Percentiles rank a stretch among this genome's conserved stretches.
Conservation (phyloP, 768 basidiomycete genomes). For the Psilocybe cyanescens region DNA sequence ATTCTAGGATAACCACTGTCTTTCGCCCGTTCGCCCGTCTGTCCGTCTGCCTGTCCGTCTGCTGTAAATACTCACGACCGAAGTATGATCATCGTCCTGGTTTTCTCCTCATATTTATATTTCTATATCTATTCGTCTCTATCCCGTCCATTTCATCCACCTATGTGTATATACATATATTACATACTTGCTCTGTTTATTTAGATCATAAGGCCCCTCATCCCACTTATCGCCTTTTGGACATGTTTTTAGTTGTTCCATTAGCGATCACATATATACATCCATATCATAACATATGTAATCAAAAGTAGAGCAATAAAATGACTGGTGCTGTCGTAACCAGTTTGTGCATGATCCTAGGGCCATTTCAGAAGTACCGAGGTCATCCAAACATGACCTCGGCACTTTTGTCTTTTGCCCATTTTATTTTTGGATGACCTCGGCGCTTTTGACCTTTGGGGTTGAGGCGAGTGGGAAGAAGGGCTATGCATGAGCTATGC, state of each 20-base stretch:
- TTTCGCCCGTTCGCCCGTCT: not conserved
- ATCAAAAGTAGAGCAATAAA: constrained; percentile 11
- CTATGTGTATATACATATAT: not conserved
- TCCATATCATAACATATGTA: not conserved
- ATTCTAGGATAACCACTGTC: not conserved
- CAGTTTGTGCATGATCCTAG: not conserved
- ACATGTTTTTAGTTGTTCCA: not conserved
- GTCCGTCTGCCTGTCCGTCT: not conserved
- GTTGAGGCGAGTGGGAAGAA: too few species aligned
- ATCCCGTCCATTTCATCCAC: not conserved
- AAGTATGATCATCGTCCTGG: not conserved
- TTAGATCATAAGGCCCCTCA: not conserved
- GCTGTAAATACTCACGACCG: not conserved
- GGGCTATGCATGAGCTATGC: too few species aligned
- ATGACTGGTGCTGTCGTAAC: not conserved
- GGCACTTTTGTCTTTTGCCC: too few species aligned
- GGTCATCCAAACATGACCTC: too few species aligned
- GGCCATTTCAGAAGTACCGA: too few species aligned
- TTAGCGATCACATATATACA: not conserved
- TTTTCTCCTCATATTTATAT: constrained; percentile 7
- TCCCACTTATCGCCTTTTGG: not conserved
- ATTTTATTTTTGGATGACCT: too few species aligned
- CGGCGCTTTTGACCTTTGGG: too few species aligned
- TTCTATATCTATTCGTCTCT: constrained; percentile 6
- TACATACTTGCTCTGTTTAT: not conserved